Conservation (phyloP, 805 yeast species). For the Blastobotrys attinorum region DNA sequence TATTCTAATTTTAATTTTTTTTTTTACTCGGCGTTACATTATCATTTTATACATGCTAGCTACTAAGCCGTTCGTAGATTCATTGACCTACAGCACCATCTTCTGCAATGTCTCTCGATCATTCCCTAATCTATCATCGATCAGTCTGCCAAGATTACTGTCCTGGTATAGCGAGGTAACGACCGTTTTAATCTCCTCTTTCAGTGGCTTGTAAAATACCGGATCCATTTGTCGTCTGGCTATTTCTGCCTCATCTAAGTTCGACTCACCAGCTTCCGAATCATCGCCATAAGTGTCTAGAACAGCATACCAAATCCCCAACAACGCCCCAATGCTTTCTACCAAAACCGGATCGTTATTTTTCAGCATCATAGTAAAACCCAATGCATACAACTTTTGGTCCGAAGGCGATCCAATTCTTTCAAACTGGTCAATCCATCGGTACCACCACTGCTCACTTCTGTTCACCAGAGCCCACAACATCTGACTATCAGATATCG, state of each 20-base stretch:
- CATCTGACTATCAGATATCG: conserved; percentile 17
- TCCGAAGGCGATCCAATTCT: conserved; percentile 68
- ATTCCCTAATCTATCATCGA: neutral
- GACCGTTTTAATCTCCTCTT: neutral
- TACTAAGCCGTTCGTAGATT: too few relatives aligned
- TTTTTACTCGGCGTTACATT: too few relatives aligned
- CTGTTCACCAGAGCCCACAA: conserved; percentile 15
- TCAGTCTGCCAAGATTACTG: neutral
- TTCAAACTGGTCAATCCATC: conserved; percentile 31
- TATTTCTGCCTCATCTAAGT: neutral
- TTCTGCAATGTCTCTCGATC: neutral
- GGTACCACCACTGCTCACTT: conserved; percentile 15
- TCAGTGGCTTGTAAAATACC: neutral
- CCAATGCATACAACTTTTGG: conserved; percentile 61
- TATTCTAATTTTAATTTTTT: too few relatives aligned
- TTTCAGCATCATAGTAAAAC: conserved; percentile 44
- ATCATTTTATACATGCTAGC: too few relatives aligned
- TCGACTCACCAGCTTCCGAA: neutral
- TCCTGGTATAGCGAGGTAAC: neutral
- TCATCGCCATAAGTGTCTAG: neutral
- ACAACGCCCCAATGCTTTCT: neutral
- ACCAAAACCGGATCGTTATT: neutral
- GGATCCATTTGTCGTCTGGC: neutral
- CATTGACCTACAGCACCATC: too few relatives aligned
- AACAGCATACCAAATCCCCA: neutral